Base-by-base conservation (phyloP, 305 asterid species). In the Nicotiana rustica region DNA sequence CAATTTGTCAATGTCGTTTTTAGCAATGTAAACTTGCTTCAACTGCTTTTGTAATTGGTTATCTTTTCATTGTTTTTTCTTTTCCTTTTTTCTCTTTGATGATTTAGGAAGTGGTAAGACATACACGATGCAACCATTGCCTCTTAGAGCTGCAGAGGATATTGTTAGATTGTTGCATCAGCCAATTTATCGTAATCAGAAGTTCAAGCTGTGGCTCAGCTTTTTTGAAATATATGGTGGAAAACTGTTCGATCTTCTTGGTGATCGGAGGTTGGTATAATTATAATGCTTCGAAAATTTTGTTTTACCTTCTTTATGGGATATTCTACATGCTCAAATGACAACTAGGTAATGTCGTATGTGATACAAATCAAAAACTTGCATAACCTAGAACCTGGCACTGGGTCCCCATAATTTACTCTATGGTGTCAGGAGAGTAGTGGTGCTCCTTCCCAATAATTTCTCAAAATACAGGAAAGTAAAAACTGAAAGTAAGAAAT, bases 161-260 rank as follows among this genome's bases (percentile, higher is more conserved):
- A 90, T 97, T 84, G 81, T 97, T 89, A 92, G 98, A 91, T 98
- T 97, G 84, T 91, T 97, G 93, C 92, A 92, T 85, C 79, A 75
- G 65, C 96, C 93, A 88, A 90, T 97, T 76, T 93, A 96, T 89
- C 88, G 95, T 85, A 94, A 89, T 91, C 99, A 94, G 86, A 97
- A 98, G 52, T 94, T 90, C 87, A 96, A 96, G 81, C 85, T 96
- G 87, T 92, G 90, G 84, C 88, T 96, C 83, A 95, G 99, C 93
- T 97, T 97, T 92, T 96, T 97, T 77, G 99, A 97, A 90, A 97
- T 97, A 83, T 97, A 97, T 80, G 99, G 99, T 47, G 99, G 99
- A 83, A 97, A 97, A 84, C 97, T 97, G 71, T 97, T 71, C 82
- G 99, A 97, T 88, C 94, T 97, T 70, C 98, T 97, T 78, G 89